Percentiles rank a stretch among this genome's conserved stretches.
Conservation (phyloP, 139 green algal species). For the Chlamydomonas sphaeroides region DNA sequence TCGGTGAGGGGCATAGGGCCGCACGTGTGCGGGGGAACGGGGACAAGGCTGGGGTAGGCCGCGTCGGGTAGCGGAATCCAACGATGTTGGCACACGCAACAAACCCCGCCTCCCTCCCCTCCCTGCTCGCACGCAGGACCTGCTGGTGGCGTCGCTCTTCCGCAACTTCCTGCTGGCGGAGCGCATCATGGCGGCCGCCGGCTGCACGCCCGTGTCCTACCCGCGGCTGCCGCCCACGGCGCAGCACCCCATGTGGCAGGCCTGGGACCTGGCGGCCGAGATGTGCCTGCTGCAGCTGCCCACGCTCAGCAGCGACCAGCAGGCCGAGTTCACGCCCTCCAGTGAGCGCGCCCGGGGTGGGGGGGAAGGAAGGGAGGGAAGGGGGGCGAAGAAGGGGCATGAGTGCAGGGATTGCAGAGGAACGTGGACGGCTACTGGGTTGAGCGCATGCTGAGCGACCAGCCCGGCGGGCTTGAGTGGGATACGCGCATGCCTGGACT, state of each 20-base stretch:
- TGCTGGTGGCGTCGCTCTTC: slow-evolving; percentile 97
- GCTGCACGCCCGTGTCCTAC: slow-evolving; percentile 87
- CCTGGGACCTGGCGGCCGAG: slow-evolving; percentile 95
- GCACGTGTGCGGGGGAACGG: no score
- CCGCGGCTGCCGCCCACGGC: slow-evolving; percentile 93
- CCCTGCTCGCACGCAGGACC: slow-evolving; percentile 71
- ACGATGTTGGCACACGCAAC: no score
- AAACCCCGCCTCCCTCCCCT: not conserved
- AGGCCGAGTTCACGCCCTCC: slow-evolving; percentile 66
- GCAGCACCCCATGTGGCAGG: slow-evolving; percentile 96
- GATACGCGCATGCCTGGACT: no score
- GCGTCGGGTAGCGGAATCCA: no score
- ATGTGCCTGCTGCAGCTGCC: slow-evolving; percentile 92
- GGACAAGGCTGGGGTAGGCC: not conserved
- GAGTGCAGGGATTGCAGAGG: no score
- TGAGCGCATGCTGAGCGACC: no score
- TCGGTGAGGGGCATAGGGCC: slow-evolving; percentile 66
- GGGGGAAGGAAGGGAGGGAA: not conserved
- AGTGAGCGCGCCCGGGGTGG: slow-evolving; percentile 7
- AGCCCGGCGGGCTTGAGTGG: no score
- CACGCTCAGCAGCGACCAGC: slow-evolving; percentile 48
- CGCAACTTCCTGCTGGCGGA: slow-evolving; percentile 99
- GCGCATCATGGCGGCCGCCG: slow-evolving; percentile 90
- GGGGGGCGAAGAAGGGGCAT: not conserved
- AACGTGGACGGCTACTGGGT: no score